phyloP scores from a whole-genome alignment of 352 stramenopile species.

The Phytopythium kandeliae region DNA sequence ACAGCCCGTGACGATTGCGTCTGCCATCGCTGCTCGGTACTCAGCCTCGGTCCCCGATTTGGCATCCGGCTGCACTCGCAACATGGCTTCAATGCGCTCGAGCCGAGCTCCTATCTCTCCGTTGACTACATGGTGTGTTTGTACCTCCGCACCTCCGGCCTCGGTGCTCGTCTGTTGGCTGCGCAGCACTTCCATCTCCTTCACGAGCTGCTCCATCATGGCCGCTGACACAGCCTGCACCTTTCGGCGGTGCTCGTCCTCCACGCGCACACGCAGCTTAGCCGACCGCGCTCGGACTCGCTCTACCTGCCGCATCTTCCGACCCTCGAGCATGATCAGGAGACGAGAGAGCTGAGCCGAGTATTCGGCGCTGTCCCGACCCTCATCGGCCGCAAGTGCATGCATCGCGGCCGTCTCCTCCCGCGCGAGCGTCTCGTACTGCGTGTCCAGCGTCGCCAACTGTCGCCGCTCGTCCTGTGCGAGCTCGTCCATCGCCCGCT shows the following conservation, averaged over 20 bases:
- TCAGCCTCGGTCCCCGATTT: not conserved
- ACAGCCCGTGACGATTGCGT: conserved; percentile 18
- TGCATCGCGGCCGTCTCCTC: conserved; percentile 34
- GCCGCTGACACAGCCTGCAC: conserved; percentile 34
- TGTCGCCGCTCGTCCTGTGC: conserved; percentile 16
- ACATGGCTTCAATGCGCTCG: conserved; percentile 14
- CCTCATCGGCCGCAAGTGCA: conserved; percentile 3
- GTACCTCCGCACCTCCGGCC: not conserved
- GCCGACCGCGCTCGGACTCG: conserved; percentile 14
- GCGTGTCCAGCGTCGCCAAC: conserved; percentile 16
- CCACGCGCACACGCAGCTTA: conserved; percentile 24
- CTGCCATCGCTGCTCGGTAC: conserved; percentile 16
- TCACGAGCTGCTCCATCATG: conserved; percentile 41
- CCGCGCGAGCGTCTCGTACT: conserved; percentile 19
- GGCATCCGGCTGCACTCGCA: not conserved
- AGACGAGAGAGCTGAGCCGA: conserved; percentile 33
- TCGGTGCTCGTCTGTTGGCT: conserved; percentile 20
- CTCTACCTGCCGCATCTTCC: conserved; percentile 17
- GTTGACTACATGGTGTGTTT: not conserved
- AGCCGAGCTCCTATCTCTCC: conserved; percentile 12
- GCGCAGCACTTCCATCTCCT: conserved; percentile 42
- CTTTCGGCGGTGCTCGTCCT: conserved; percentile 49
- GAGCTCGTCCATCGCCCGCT: conserved; percentile 20
- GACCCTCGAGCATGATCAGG: conserved; percentile 41
- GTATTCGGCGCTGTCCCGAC: conserved; percentile 14